A percentile compares a stretch with the other conserved stretches of the same genome.
These are phyloP conservation scores for Cryptococcus sp. DNA, from an alignment of 1,284 basidiomycete genomes.

Conservation along the genomic window DNA sequence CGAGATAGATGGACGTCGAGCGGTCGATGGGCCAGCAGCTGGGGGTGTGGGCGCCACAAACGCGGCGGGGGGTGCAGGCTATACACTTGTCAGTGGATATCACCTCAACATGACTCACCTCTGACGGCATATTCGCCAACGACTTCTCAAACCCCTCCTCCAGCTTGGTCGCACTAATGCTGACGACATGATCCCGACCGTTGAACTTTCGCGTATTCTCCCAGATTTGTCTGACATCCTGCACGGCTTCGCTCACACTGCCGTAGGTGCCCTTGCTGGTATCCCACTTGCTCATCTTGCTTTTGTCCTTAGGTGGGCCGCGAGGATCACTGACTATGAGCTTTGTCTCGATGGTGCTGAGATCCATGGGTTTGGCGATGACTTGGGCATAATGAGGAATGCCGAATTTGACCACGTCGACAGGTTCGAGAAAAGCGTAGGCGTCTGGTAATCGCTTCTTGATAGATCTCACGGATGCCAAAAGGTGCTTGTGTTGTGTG, in stretches of 20 bases:
- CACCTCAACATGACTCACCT: slow-evolving; percentile 59
- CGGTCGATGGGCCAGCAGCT: slow-evolving; percentile 24
- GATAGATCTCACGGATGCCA: slow-evolving; percentile 75
- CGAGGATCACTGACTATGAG: slow-evolving; percentile 71
- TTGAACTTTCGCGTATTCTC: slow-evolving; percentile 90
- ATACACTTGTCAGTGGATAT: too few relatives aligned
- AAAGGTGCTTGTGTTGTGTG: slow-evolving; percentile 78
- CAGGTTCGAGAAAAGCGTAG: slow-evolving; percentile 78
- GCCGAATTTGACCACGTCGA: slow-evolving; percentile 84
- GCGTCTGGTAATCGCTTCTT: slow-evolving; percentile 82
- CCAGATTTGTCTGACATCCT: slow-evolving; percentile 83
- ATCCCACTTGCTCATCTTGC: slow-evolving; percentile 60
- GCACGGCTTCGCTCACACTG: slow-evolving; percentile 73
- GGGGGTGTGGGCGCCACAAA: slow-evolving; percentile 16
- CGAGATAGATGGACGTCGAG: slow-evolving; percentile 43
- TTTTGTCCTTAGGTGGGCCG: slow-evolving; percentile 52
- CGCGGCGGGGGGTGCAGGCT: not conserved
- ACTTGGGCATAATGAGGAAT: slow-evolving; percentile 90
- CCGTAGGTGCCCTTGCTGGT: slow-evolving; percentile 68
- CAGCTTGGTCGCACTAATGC: slow-evolving; percentile 74
- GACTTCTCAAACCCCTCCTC: slow-evolving; percentile 86
- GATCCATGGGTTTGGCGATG: slow-evolving; percentile 91
- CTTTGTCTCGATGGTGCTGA: slow-evolving; percentile 91
- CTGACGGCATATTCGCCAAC: slow-evolving; percentile 71
- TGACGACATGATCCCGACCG: slow-evolving; percentile 81